Conservation (phyloP, 495 filamentous ascomycete species). For the Neurospora intermedia region DNA sequence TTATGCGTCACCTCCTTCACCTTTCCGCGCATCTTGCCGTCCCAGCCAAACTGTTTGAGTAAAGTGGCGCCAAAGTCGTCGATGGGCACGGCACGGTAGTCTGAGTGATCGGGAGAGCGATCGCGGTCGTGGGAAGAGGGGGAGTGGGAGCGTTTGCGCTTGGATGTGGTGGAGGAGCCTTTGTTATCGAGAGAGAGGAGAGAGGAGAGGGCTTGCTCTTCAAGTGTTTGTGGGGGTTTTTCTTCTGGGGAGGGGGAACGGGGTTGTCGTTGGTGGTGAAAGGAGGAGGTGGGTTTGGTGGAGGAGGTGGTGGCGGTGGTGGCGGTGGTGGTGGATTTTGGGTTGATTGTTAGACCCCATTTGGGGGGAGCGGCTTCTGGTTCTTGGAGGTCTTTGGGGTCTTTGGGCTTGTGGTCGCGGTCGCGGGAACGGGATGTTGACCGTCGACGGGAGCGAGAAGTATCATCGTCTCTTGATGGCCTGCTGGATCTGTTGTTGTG, state of each 20-base stretch:
- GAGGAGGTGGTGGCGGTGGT: neutral
- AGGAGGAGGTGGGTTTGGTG: neutral
- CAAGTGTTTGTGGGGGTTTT: slow-evolving; percentile 33
- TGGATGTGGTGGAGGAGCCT: slow-evolving; percentile 6
- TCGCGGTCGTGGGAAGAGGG: slow-evolving; percentile 67
- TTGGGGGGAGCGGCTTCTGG: neutral
- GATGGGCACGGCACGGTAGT: slow-evolving; percentile 80
- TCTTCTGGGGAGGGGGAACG: neutral
- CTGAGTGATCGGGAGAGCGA: slow-evolving; percentile 62
- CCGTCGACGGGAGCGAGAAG: neutral
- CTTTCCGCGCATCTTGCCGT: slow-evolving; percentile 57
- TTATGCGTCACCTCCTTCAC: slow-evolving; percentile 42
- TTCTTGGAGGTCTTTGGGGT: neutral
- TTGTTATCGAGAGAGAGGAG: slow-evolving; percentile 46
- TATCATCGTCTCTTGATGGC: neutral
- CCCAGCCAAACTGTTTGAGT: slow-evolving; percentile 89
- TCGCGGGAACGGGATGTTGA: neutral
- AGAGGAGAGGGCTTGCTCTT: slow-evolving; percentile 72
- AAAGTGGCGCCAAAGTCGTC: slow-evolving; percentile 89
- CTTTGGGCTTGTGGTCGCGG: neutral
- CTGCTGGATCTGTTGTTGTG: neutral
- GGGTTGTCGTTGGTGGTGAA: neutral
- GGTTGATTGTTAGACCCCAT: neutral
- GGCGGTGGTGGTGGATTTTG: neutral
- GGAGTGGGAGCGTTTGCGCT: slow-evolving; percentile 32